A percentile compares a stretch with the other conserved stretches of the same genome.
phyloP scores from a whole-genome alignment of 2,329 filamentous ascomycete genomes.

The Colletotrichum liaoningense region DNA sequence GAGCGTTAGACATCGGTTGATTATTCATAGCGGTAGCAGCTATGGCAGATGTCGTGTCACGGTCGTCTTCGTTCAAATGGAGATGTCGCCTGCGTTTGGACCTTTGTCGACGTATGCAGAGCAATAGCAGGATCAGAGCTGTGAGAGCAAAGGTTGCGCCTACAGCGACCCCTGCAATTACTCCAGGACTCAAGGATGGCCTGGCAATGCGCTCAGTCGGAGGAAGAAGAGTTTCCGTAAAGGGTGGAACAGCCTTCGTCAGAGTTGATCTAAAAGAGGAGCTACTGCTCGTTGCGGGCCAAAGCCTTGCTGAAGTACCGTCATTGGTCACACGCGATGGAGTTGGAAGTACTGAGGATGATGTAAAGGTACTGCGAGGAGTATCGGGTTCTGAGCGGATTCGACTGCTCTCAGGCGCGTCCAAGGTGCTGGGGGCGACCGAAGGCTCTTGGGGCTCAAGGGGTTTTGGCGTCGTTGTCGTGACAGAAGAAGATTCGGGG shows the following conservation, averaged over 20 bases:
- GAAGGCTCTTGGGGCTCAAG: background rate
- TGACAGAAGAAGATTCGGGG: background rate
- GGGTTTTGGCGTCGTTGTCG: background rate
- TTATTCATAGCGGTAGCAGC: background rate
- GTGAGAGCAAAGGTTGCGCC: conserved; percentile 37
- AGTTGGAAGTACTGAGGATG: background rate
- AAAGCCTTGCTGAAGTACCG: background rate
- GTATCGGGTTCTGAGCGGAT: background rate
- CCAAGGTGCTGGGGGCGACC: background rate
- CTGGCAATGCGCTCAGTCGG: conserved; percentile 3
- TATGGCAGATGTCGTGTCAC: conserved; percentile 34
- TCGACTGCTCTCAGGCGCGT: background rate
- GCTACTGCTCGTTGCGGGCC: background rate
- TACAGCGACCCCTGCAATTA: conserved; percentile 44
- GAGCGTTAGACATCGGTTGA: background rate
- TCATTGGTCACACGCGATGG: background rate
- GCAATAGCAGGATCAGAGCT: conserved; percentile 38
- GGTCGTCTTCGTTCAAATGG: conserved; percentile 15
- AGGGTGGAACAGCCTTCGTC: conserved; percentile 5
- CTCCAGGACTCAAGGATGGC: conserved; percentile 38
- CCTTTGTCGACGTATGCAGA: conserved; percentile 38
- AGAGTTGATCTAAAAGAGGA: background rate
- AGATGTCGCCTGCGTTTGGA: conserved; percentile 32
- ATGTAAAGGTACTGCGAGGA: background rate
- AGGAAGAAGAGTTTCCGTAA: conserved; percentile 7